A percentile compares a stretch with the other conserved stretches of the same genome.
These are phyloP conservation scores for Xanthoceras sorbifolium DNA, from an alignment of 345 rosid genomes.

Conservation along the genomic window DNA sequence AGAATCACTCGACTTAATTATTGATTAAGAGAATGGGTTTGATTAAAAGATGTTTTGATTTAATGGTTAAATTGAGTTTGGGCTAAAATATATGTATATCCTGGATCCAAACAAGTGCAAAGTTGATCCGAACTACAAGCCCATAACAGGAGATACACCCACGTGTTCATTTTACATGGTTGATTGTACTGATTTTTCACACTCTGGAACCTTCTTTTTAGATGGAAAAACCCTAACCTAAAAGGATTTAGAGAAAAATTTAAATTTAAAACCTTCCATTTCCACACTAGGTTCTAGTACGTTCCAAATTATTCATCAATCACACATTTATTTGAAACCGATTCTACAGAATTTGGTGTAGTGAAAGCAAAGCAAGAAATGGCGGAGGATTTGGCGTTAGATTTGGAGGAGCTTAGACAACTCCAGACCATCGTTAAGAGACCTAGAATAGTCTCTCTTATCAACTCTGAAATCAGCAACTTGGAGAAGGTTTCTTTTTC, in stretches of 20 bases:
- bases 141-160: neutral
- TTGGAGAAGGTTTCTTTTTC: constrained; percentile 62
- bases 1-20: too few species aligned
- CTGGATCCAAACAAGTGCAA: neutral
- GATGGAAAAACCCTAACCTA: constrained; percentile 5
- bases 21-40: too few species aligned
- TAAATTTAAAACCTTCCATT: neutral
- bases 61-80: too few species aligned
- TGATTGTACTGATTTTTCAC: neutral
- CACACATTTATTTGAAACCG: neutral
- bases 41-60: too few species aligned
- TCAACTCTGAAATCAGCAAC: constrained; percentile 60
- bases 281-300: neutral
- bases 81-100: too few species aligned
- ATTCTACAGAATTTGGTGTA: neutral
- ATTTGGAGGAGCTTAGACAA: constrained; percentile 76
- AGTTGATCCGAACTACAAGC: neutral
- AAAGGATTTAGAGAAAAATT: neutral
- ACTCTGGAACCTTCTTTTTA: constrained; percentile 1
- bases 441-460: constrained; percentile 62
- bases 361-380: constrained; percentile 23
- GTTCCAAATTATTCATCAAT: neutral
- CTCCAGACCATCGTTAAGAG: constrained; percentile 76
- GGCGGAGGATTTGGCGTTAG: constrained; percentile 70
- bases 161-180: neutral